Conservation (phyloP, 495 filamentous ascomycete species). For the Geopyxis carbonaria region DNA sequence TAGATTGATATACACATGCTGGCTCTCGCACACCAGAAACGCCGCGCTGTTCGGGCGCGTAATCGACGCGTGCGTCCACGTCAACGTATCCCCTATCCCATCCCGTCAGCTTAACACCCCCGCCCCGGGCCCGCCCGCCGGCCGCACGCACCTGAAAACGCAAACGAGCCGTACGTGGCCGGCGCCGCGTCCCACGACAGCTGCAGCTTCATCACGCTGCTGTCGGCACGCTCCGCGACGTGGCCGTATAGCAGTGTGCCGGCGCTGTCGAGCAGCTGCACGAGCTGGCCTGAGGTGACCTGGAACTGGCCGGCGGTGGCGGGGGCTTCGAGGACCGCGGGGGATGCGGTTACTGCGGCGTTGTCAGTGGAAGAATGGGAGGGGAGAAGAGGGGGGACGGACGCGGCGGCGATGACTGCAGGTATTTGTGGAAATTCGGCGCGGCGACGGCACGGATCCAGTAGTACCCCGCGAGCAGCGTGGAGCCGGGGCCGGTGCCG, state of each 20-base stretch:
- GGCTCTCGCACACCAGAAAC: too few species aligned
- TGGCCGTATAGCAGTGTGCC: constrained; percentile 28
- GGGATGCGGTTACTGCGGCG: constrained; percentile 31
- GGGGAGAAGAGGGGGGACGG: constrained; percentile 8
- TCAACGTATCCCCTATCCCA: too few species aligned
- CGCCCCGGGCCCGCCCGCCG: too few species aligned
- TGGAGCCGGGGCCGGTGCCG: constrained; percentile 28
- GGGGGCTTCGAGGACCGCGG: constrained; percentile 36
- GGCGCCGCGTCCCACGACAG: constrained; percentile 33
- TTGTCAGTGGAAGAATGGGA: constrained; percentile 9
- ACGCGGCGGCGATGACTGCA: constrained; percentile 31
- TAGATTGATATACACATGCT: too few species aligned
- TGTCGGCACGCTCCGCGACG: constrained; percentile 21
- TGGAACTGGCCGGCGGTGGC: constrained; percentile 45
- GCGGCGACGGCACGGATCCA: constrained; percentile 44
- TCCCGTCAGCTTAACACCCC: too few species aligned
- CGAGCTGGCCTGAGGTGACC: constrained; percentile 38
- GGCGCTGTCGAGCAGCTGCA: constrained; percentile 28
- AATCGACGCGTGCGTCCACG: too few species aligned
- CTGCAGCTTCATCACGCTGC: constrained; percentile 20
- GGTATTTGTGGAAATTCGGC: constrained; percentile 48
- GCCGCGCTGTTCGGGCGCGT: too few species aligned
- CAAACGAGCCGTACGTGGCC: constrained; percentile 42
- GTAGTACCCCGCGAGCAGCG: constrained; percentile 35
- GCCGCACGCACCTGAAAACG: constrained; percentile 29